phyloP scores from a whole-genome alignment of 805 yeast genomes.

The Metschnikowia aberdeeniae region DNA sequence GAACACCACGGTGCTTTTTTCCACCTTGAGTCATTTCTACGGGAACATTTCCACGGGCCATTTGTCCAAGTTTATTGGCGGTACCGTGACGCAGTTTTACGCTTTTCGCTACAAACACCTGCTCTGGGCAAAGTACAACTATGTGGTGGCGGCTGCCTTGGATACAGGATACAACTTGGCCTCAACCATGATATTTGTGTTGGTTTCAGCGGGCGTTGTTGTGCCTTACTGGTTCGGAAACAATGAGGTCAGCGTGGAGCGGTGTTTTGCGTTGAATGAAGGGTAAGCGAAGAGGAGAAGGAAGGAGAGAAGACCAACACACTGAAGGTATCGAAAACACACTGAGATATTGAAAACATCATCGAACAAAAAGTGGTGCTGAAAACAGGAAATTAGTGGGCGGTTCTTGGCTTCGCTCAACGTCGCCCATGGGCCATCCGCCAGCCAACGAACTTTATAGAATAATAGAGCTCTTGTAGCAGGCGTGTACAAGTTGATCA shows the following conservation, averaged over 20 bases:
- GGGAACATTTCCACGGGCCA: constrained; percentile 50
- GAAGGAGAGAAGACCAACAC: neutral
- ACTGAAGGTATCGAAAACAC: too few relatives aligned
- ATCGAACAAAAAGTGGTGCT: too few relatives aligned
- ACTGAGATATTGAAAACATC: too few relatives aligned
- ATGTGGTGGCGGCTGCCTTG: constrained; percentile 48
- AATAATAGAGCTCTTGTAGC: too few relatives aligned
- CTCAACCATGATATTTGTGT: constrained; percentile 34
- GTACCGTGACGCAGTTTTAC: constrained; percentile 46
- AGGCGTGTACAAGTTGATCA: too few relatives aligned
- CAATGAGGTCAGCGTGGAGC: constrained; percentile 38
- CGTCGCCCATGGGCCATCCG: too few relatives aligned
- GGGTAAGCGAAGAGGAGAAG: neutral
- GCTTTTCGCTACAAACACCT: constrained; percentile 35
- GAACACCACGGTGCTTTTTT: constrained; percentile 48
- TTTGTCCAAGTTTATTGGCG: constrained; percentile 45
- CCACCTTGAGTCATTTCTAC: constrained; percentile 45
- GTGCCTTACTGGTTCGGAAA: constrained; percentile 52
- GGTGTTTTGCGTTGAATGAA: constrained; percentile 39
- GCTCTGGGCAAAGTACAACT: constrained; percentile 43
- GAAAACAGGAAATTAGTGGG: too few relatives aligned
- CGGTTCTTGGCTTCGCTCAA: too few relatives aligned
- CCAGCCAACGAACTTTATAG: too few relatives aligned
- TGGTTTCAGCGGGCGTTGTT: constrained; percentile 23
- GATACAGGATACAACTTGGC: constrained; percentile 49